These are phyloP conservation scores for Byssoonygena ceratinophila DNA, from an alignment of 2,329 filamentous ascomycete genomes.

Conservation along the genomic window DNA sequence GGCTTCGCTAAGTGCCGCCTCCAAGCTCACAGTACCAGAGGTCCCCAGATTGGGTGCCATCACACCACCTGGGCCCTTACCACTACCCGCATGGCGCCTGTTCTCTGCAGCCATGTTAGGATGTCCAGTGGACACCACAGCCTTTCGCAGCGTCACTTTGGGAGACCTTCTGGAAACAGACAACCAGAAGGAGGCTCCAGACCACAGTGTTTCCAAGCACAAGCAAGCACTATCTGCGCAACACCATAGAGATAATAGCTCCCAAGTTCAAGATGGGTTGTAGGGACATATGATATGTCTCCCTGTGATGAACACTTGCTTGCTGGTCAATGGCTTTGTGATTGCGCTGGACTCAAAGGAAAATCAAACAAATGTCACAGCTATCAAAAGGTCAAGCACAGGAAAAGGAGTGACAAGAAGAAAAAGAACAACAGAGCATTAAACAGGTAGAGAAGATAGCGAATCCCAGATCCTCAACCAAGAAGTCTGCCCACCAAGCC, in stretches of 20 bases:
- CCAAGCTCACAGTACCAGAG: conserved; percentile 40
- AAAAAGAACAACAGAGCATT: conserved; percentile 9
- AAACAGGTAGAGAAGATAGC: conserved; percentile 2
- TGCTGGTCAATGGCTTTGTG: background rate
- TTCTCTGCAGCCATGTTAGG: conserved; percentile 37
- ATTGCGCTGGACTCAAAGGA: background rate
- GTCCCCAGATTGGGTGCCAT: conserved; percentile 30
- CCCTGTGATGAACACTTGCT: background rate
- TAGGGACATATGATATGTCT: background rate
- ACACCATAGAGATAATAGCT: conserved; percentile 3
- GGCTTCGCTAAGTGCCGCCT: conserved; percentile 48
- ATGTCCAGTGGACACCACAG: conserved; percentile 9
- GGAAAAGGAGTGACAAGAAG: conserved; percentile 12
- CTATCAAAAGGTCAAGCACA: background rate
- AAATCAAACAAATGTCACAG: background rate
- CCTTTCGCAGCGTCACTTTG: conserved; percentile 13
- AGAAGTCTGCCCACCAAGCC: background rate
- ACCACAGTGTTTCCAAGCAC: background rate
- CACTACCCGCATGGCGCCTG: conserved; percentile 47
- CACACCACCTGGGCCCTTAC: conserved; percentile 40
- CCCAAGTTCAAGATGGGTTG: background rate
- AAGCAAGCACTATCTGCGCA: background rate
- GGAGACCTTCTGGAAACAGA: background rate
- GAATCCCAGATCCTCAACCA: background rate
- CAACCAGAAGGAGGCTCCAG: background rate